Percentiles rank a stretch among this genome's conserved stretches.
phyloP scores from a whole-genome alignment of 108 stramenopile genomes.

The Bacterosira constricta region DNA sequence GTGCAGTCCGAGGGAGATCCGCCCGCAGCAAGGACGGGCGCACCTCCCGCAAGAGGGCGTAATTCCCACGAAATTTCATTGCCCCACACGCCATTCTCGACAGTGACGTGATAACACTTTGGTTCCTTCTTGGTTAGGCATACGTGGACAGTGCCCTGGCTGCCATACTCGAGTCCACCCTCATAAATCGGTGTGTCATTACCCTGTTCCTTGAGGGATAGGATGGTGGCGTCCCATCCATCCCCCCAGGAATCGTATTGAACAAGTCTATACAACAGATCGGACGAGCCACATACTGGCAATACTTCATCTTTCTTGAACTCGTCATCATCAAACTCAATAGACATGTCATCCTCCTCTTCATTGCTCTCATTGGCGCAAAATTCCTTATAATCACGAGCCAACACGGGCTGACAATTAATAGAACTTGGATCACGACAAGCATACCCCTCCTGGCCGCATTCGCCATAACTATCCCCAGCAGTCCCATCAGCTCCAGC shows the following conservation, averaged over 20 bases:
- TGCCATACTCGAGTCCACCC: conserved; percentile 72
- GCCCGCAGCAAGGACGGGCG: conserved; percentile 63
- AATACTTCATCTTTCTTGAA: conserved; percentile 11
- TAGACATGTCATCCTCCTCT: conserved; percentile 23
- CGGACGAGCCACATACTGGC: conserved; percentile 37
- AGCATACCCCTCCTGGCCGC: conserved; percentile 86
- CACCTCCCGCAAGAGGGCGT: conserved; percentile 58
- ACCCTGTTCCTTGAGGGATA: conserved; percentile 46
- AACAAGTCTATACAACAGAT: conserved; percentile 62
- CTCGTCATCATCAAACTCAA: conserved; percentile 28
- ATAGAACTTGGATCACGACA: conserved; percentile 77
- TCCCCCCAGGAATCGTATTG: conserved; percentile 88
- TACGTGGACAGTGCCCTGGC: conserved; percentile 68
- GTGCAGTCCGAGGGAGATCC: conserved; percentile 70
- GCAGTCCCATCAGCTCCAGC: conserved; percentile 16
- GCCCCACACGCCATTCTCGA: conserved; percentile 84
- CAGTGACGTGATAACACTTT: conserved; percentile 73
- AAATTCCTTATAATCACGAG: conserved; percentile 49
- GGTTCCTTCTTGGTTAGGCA: conserved; percentile 68
- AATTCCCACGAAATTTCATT: conserved; percentile 92
- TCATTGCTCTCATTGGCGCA: conserved; percentile 38
- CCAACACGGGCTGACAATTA: conserved; percentile 62
- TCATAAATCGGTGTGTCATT: conserved; percentile 45
- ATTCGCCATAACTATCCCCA: conserved; percentile 48
- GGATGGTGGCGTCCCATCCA: conserved; percentile 81